Evolutionary conservation across 352 stramenopile species (phyloP).

Genomic region (Blastocystis sp.): DNA sequence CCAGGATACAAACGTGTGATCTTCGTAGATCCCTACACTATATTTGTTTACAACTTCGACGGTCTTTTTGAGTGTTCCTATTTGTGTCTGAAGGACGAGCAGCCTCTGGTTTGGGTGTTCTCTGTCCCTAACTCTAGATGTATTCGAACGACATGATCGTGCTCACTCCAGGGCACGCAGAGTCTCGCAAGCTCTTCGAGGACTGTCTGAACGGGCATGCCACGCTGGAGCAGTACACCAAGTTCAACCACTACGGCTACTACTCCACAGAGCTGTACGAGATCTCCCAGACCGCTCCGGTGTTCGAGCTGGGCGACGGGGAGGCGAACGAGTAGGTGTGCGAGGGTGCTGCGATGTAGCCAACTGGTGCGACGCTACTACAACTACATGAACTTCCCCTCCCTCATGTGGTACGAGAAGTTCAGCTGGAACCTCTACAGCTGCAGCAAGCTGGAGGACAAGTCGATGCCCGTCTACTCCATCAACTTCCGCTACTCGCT

Average conservation of each 20-base stretch:
- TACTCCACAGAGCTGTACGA: constrained; percentile 59
- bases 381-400: constrained; percentile 53
- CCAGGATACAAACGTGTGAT: constrained; percentile 21
- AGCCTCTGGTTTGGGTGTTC: neutral
- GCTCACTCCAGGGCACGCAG: constrained; percentile 1
- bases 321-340: neutral
- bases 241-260: constrained; percentile 31
- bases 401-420: constrained; percentile 54
- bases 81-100: constrained; percentile 52
- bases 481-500: constrained; percentile 40
- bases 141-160: constrained; percentile 54
- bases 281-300: neutral
- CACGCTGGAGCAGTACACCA: neutral
- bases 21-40: constrained; percentile 52
- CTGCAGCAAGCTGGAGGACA: neutral
- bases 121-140: neutral
- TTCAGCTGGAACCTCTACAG: constrained; percentile 58
- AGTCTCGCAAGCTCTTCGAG: constrained; percentile 3
- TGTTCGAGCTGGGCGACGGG: constrained; percentile 4
- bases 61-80: constrained; percentile 29
- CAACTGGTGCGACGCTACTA: neutral
- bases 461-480: constrained; percentile 2
- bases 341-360: neutral
- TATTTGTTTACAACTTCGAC: constrained; percentile 53
- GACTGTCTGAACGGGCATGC: neutral